Percentiles rank a stretch among this genome's conserved stretches.
phyloP scores from a whole-genome alignment of 2,329 filamentous ascomycete species.

The Pseudogymnoascus sp. region DNA sequence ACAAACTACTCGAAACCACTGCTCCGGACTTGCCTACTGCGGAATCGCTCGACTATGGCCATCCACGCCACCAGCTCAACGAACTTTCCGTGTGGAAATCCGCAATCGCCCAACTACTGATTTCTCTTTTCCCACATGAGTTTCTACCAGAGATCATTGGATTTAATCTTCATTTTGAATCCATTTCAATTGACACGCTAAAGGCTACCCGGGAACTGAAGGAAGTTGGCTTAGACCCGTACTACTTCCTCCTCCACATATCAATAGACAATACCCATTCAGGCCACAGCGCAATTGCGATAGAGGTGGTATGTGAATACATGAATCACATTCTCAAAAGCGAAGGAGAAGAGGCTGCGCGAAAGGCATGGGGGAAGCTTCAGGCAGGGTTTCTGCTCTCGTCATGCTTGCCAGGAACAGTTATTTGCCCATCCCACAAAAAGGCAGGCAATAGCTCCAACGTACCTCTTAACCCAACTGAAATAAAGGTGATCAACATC shows the following conservation, averaged over 20 bases:
- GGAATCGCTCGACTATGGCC: slow-evolving; percentile 16
- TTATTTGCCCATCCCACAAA: slow-evolving; percentile 19
- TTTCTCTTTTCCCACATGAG: slow-evolving; percentile 41
- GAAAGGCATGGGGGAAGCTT: slow-evolving; percentile 34
- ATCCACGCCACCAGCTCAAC: slow-evolving; percentile 15
- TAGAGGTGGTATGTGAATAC: slow-evolving; percentile 32
- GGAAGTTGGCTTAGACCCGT: slow-evolving; percentile 36
- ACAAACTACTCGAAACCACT: slow-evolving; percentile 25
- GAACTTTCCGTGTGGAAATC: slow-evolving; percentile 33
- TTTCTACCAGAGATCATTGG: slow-evolving; percentile 44
- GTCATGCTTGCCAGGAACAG: slow-evolving; percentile 14
- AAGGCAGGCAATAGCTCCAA: background rate
- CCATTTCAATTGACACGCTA: slow-evolving; percentile 34
- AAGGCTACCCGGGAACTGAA: slow-evolving; percentile 36
- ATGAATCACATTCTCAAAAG: slow-evolving; percentile 26
- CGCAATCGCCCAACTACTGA: slow-evolving; percentile 37
- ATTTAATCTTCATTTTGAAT: slow-evolving; percentile 44
- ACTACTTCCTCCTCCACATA: slow-evolving; percentile 44
- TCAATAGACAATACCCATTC: slow-evolving; percentile 43
- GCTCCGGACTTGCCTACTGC: slow-evolving; percentile 22
- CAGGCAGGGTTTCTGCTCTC: slow-evolving; percentile 37
- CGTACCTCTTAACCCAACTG: slow-evolving; percentile 12
- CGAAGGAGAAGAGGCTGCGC: slow-evolving; percentile 26
- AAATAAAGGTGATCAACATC: slow-evolving; percentile 26
- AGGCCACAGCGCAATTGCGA: slow-evolving; percentile 42